Base-by-base conservation (phyloP, 768 basidiomycete genomes). In the Butyriboletus loyo region DNA sequence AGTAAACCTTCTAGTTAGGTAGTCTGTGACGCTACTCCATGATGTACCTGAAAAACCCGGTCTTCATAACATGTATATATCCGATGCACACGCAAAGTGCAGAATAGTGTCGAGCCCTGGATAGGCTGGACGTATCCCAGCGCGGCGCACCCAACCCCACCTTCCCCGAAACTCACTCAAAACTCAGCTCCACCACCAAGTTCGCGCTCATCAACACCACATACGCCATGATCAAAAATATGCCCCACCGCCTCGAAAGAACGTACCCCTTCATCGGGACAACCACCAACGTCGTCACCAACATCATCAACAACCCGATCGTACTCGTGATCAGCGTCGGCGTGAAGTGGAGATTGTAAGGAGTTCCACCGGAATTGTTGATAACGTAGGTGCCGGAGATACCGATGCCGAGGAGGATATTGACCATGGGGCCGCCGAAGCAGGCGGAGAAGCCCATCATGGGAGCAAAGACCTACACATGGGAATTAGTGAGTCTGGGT, bases 391-490 rank as follows among this genome's bases (percentile, higher is more conserved):
- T 83, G 7, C 97, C 96, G 0, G 94, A 93, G 46, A 96, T 80
- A 21, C 97, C 97, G 51, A 98, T 80, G 1, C 96, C 96, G 32
- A 92, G 82, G 6, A 93, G 79, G 55, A 93, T 91, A 70, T 93
- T 93, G 58, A 93, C 81, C 90, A 93, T 92, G 0, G 92, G 91
- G 1, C 91, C 88, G 44, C 93, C 93, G 59, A 95, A 95, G 68
- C 93, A 97, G 0, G 93, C 94, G 5, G 92, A 91, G 71, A 97
- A 94, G 22, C 89, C 93, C 94, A 95, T 97, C 63, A 92, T 84
- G 35, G 85, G 94, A 34, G 87, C 92, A 67, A 93, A 95, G 17
- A 82, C 84, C 84, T 89, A 52, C 22, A 28, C 27, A 8, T 15
- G 30, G 7, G 41, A 24, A 17, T 27, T 17, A 10, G 36, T 52